Evolutionary conservation across 2,329 filamentous ascomycete species (phyloP).

Genomic region (Hymenoscyphus scutula): DNA sequence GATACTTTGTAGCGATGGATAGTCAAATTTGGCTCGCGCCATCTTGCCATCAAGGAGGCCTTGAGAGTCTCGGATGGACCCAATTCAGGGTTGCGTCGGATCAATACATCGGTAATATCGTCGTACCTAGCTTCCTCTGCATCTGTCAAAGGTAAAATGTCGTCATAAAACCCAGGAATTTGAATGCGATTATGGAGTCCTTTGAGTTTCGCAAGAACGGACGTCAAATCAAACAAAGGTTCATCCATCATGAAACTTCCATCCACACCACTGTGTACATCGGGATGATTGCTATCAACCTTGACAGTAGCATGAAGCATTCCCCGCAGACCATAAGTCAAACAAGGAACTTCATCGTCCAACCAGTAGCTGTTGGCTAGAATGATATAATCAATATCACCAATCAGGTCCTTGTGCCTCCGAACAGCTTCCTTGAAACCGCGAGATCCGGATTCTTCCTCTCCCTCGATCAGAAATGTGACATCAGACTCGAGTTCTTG

Average conservation of each 20-base stretch:
- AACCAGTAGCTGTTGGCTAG: slow-evolving; percentile 99
- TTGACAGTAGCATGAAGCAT: slow-evolving; percentile 91
- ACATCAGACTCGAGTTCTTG: slow-evolving; percentile 84
- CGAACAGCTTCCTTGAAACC: slow-evolving; percentile 84
- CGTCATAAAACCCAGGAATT: slow-evolving; percentile 86
- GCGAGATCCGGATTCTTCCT: slow-evolving; percentile 91
- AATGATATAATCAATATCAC: slow-evolving; percentile 88
- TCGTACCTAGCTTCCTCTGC: slow-evolving; percentile 80
- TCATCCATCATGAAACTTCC: slow-evolving; percentile 89
- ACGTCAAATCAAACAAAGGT: slow-evolving; percentile 85
- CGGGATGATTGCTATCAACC: slow-evolving; percentile 80
- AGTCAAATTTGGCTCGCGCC: slow-evolving; percentile 92
- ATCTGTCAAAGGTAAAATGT: slow-evolving; percentile 70
- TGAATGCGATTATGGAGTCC: slow-evolving; percentile 76
- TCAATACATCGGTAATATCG: slow-evolving; percentile 76
- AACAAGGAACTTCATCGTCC: slow-evolving; percentile 89
- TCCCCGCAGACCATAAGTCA: slow-evolving; percentile 91
- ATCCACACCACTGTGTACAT: slow-evolving; percentile 95
- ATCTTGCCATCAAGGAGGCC: slow-evolving; percentile 83
- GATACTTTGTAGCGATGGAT: slow-evolving; percentile 92
- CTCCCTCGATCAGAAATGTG: slow-evolving; percentile 91
- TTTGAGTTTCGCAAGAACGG: slow-evolving; percentile 78
- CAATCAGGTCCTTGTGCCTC: slow-evolving; percentile 79
- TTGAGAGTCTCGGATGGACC: slow-evolving; percentile 68
- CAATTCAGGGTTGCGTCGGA: slow-evolving; percentile 64